A percentile compares a stretch with the other conserved stretches of the same genome.
Conservation (phyloP, 768 basidiomycete genomes). For the Auricularia heimuer region DNA sequence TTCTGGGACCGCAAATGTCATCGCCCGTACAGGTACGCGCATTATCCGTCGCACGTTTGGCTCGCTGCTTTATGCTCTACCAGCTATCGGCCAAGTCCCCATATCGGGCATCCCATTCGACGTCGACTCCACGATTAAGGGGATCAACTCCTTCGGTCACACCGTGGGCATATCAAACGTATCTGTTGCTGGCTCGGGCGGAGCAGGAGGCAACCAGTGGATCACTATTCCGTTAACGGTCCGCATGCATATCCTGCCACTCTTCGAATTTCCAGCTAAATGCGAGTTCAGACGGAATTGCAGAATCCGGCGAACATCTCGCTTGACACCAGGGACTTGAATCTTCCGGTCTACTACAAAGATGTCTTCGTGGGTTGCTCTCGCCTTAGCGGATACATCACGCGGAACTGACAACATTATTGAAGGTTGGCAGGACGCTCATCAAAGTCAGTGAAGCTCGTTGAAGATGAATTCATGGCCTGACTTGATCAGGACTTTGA, state of each 20-base stretch:
- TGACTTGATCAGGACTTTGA: constrained; percentile 35
- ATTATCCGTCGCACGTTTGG: no score
- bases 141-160: constrained; percentile 53
- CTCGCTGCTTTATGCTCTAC: background rate
- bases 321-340: constrained; percentile 44
- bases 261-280: background rate
- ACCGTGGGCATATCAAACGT: constrained; percentile 45
- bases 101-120: constrained; percentile 56
- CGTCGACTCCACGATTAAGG: constrained; percentile 46
- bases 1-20: constrained; percentile 48
- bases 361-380: constrained; percentile 25
- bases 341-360: constrained; percentile 49
- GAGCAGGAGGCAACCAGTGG: constrained; percentile 48
- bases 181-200: constrained; percentile 54
- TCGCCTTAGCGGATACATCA: background rate
- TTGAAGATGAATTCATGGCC: background rate
- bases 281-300: constrained; percentile 28
- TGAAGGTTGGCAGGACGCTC: constrained; percentile 44
- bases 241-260: background rate
- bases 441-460: constrained; percentile 36
- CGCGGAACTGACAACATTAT: constrained; percentile 3
- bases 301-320: constrained; percentile 63
- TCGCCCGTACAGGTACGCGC: constrained; percentile 34
- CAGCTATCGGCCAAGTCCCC: constrained; percentile 52
- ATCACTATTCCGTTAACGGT: constrained; percentile 44